These are phyloP conservation scores for Colletotrichum ledebouriae DNA, from an alignment of 2,329 filamentous ascomycete genomes.

Conservation along the genomic window DNA sequence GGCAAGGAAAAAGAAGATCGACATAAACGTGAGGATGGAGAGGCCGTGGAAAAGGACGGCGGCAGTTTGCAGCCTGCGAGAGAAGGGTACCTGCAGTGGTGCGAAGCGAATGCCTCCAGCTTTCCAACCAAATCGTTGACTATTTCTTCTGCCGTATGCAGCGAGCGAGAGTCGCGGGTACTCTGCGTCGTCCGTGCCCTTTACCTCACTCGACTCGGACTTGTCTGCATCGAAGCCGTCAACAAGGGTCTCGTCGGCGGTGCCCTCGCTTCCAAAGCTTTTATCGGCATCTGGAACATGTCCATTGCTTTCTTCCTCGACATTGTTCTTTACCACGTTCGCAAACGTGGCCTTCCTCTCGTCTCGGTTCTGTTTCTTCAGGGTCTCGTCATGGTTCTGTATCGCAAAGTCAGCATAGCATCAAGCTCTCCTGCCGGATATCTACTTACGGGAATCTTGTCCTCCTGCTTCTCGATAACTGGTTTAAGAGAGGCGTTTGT, in stretches of 20 bases:
- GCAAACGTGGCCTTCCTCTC: conserved; percentile 21
- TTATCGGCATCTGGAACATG: conserved; percentile 21
- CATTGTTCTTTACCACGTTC: conserved; percentile 22
- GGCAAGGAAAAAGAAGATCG: conserved; percentile 90
- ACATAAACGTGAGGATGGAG: conserved; percentile 77
- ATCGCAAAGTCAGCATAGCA: background rate
- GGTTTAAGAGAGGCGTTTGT: conserved; percentile 5
- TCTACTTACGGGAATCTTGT: conserved; percentile 28
- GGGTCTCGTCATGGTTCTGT: conserved; percentile 32
- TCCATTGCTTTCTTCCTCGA: conserved; percentile 29
- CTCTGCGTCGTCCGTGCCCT: conserved; percentile 33
- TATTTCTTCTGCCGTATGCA: conserved; percentile 28
- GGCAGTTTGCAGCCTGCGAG: conserved; percentile 81
- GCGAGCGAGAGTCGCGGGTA: conserved; percentile 40
- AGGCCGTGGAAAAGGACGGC: conserved; percentile 82
- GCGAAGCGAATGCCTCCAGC: conserved; percentile 82
- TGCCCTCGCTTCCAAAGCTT: conserved; percentile 39
- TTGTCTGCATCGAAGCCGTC: conserved; percentile 35
- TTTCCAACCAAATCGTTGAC: conserved; percentile 51
- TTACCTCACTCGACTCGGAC: conserved; percentile 27
- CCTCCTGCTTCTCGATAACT: conserved; percentile 19
- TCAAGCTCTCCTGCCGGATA: background rate
- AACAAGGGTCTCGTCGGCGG: conserved; percentile 38
- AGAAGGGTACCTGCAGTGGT: conserved; percentile 79
- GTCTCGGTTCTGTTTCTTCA: conserved; percentile 23